Percentiles rank a stretch among this genome's conserved stretches.
These are phyloP conservation scores for Micromonas pusilla DNA, from an alignment of 139 green algal species.

Conservation along the genomic window DNA sequence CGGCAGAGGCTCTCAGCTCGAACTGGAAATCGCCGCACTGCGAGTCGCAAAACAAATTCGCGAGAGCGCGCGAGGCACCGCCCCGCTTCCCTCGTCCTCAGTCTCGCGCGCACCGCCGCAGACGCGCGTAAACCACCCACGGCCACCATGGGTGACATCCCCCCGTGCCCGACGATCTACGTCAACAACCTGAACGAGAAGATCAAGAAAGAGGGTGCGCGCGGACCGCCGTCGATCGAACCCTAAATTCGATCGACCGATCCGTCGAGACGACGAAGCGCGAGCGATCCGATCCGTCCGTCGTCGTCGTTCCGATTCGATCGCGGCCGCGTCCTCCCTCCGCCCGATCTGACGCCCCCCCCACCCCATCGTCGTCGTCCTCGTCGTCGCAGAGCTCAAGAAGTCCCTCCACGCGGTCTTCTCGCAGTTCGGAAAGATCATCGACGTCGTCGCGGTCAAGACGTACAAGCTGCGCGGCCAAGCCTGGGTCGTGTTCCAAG, in stretches of 20 bases:
- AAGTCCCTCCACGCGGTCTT: slow-evolving; percentile 91
- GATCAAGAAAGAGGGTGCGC: slow-evolving; percentile 81
- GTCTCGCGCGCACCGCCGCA: too few species aligned
- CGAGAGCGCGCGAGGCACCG: too few species aligned
- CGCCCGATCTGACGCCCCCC: neutral
- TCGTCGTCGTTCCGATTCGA: neutral
- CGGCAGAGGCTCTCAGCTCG: too few species aligned
- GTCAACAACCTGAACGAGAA: slow-evolving; percentile 93
- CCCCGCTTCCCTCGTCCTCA: too few species aligned
- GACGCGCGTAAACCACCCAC: neutral
- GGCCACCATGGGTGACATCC: slow-evolving; percentile 1
- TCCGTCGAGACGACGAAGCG: too few species aligned
- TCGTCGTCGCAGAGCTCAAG: slow-evolving; percentile 61
- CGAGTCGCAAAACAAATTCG: too few species aligned
- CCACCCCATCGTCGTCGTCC: neutral
- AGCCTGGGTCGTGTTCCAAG: slow-evolving; percentile 91
- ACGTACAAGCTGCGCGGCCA: slow-evolving; percentile 83
- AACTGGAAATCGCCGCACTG: too few species aligned
- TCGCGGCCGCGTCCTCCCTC: neutral
- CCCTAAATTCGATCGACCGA: too few species aligned
- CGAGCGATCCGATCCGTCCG: too few species aligned
- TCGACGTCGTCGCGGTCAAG: slow-evolving; percentile 84
- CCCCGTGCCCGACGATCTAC: slow-evolving; percentile 86
- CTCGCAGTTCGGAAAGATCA: slow-evolving; percentile 87
- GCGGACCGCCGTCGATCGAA: too few species aligned